These are phyloP conservation scores for Podila epigama DNA, from an alignment of 192 early-diverging fungal genomes.

Conservation along the genomic window DNA sequence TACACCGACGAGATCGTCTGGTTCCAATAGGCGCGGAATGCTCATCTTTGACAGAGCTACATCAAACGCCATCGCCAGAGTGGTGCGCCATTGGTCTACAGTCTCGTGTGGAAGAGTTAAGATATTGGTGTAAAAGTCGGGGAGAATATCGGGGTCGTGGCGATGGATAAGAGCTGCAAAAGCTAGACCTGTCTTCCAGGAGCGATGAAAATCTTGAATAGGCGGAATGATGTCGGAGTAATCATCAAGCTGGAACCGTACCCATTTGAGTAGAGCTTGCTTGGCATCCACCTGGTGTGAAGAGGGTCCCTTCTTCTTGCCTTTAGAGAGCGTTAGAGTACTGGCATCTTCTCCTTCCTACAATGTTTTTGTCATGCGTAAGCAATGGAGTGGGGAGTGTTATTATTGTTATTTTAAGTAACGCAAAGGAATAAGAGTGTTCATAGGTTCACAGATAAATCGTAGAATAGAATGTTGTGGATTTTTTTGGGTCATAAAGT, in stretches of 20 bases:
- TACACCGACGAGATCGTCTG: slow-evolving; percentile 55
- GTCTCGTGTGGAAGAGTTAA: slow-evolving; percentile 42
- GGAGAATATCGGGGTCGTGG: slow-evolving; percentile 51
- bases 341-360: slow-evolving; percentile 27
- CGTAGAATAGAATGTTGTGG: too few relatives aligned
- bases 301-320: slow-evolving; percentile 34
- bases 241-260: slow-evolving; percentile 57
- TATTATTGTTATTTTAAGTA: too few relatives aligned
- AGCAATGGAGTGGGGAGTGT: not conserved
- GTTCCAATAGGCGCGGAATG: slow-evolving; percentile 51
- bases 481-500: too few relatives aligned
- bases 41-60: slow-evolving; percentile 51
- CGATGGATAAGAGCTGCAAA: slow-evolving; percentile 59
- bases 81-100: slow-evolving; percentile 43
- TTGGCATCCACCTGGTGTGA: slow-evolving; percentile 54
- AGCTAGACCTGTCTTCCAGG: slow-evolving; percentile 58
- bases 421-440: too few relatives aligned
- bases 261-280: slow-evolving; percentile 59
- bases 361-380: not conserved
- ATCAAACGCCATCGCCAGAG: slow-evolving; percentile 51
- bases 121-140: slow-evolving; percentile 50
- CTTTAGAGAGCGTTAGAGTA: not conserved
- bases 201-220: slow-evolving; percentile 58
- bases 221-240: slow-evolving; percentile 58
- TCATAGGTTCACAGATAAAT: too few relatives aligned